Conservation (phyloP, 768 basidiomycete genomes). For the Pisolithus marmoratus region DNA sequence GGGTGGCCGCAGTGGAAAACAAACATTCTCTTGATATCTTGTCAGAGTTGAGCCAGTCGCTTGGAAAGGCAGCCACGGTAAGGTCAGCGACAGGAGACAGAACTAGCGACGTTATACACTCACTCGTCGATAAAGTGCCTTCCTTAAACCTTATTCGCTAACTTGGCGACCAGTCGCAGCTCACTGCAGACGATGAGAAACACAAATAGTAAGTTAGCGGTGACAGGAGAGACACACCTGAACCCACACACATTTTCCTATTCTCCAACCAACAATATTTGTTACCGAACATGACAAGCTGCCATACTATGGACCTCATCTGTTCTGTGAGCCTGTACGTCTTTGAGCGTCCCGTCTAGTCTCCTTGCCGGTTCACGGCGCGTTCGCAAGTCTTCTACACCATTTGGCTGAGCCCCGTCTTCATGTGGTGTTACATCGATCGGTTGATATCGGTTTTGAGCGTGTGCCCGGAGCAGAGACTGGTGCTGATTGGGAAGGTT, state of each 20-base stretch:
- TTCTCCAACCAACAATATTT: slow-evolving; percentile 68
- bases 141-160: slow-evolving; percentile 76
- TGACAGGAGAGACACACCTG: background rate
- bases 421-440: slow-evolving; percentile 21
- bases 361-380: slow-evolving; percentile 17
- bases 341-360: slow-evolving; percentile 46
- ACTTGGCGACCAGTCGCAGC: slow-evolving; percentile 60
- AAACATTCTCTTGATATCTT: slow-evolving; percentile 83
- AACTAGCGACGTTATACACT: slow-evolving; percentile 2
- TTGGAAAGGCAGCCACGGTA: slow-evolving; percentile 75
- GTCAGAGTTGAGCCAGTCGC: slow-evolving; percentile 81
- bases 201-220: background rate
- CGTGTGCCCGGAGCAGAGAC: slow-evolving; percentile 26
- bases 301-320: slow-evolving; percentile 79
- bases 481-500: slow-evolving; percentile 19
- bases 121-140: slow-evolving; percentile 76
- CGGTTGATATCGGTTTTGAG: slow-evolving; percentile 48
- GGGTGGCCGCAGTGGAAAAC: slow-evolving; percentile 14
- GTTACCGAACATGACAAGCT: slow-evolving; percentile 75
- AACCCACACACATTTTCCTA: slow-evolving; percentile 48
- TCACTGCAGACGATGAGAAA: slow-evolving; percentile 25
- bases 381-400: slow-evolving; percentile 18
- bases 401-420: slow-evolving; percentile 24
- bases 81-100: background rate
- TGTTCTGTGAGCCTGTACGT: slow-evolving; percentile 74